These are phyloP conservation scores for Venturia aucupariae DNA, from an alignment of 2,329 filamentous ascomycete species.

Conservation along the genomic window DNA sequence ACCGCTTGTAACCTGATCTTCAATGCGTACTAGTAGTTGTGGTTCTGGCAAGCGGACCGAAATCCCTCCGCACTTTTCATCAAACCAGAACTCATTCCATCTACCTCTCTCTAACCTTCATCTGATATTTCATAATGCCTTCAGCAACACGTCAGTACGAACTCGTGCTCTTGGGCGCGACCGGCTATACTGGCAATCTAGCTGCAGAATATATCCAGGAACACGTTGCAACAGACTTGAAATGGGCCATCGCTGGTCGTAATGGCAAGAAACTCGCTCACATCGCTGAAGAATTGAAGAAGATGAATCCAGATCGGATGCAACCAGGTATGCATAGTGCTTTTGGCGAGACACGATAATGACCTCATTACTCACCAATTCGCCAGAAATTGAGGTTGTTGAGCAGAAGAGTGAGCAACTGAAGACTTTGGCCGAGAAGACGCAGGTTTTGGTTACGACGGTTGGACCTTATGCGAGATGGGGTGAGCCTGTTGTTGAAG, in stretches of 20 bases:
- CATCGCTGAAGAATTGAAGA: constrained; percentile 57
- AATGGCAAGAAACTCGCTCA: constrained; percentile 65
- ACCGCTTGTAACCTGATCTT: background rate
- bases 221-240: constrained; percentile 63
- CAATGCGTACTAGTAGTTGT: background rate
- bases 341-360: constrained; percentile 5
- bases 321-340: constrained; percentile 49
- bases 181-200: constrained; percentile 75
- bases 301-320: constrained; percentile 57
- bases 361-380: constrained; percentile 5
- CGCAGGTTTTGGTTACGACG: constrained; percentile 50
- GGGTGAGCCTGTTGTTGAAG: constrained; percentile 55
- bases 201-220: constrained; percentile 66
- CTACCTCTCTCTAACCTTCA: background rate
- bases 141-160: constrained; percentile 43
- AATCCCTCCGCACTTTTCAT: background rate
- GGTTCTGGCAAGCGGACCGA: background rate
- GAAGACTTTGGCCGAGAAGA: constrained; percentile 43
- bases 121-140: background rate
- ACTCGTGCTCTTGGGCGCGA: constrained; percentile 57
- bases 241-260: constrained; percentile 82
- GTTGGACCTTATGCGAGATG: constrained; percentile 56
- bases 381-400: constrained; percentile 31
- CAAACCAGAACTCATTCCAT: background rate
- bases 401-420: constrained; percentile 43